Conservation (phyloP, 768 basidiomycete genomes). For the Tremella mesenterica region DNA sequence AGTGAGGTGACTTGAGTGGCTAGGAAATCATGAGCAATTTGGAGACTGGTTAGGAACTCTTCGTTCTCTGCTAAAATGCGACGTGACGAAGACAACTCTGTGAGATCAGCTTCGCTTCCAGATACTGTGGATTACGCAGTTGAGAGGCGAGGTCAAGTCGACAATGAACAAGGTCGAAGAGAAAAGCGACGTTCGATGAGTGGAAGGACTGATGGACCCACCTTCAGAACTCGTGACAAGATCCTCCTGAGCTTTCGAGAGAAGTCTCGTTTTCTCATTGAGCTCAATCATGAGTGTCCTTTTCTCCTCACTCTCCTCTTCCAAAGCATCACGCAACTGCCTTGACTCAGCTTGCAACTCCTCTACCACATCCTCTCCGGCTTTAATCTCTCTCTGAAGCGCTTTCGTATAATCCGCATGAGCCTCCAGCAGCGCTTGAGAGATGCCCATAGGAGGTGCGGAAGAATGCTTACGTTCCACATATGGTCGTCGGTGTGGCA, state of each 20-base stretch:
- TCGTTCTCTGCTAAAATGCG: slow-evolving; percentile 23
- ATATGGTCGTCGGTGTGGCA: background rate
- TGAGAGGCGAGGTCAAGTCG: background rate
- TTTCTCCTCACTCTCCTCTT: slow-evolving; percentile 8
- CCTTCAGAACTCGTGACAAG: background rate
- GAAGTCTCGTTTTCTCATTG: background rate
- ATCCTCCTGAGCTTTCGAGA: background rate
- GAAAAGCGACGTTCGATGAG: no score
- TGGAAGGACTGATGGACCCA: no score
- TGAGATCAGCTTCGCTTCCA: background rate
- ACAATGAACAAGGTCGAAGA: no score
- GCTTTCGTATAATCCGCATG: slow-evolving; percentile 13
- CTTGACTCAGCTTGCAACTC: slow-evolving; percentile 4
- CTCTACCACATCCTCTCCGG: slow-evolving; percentile 6
- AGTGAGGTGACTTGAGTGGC: slow-evolving; percentile 12
- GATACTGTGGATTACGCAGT: background rate
- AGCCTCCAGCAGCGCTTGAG: slow-evolving; percentile 11
- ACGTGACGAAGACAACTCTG: slow-evolving; percentile 4
- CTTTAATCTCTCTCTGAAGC: slow-evolving; percentile 11
- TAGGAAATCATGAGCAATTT: slow-evolving; percentile 17
- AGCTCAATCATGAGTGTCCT: slow-evolving; percentile 2
- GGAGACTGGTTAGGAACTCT: slow-evolving; percentile 18
- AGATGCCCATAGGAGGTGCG: slow-evolving; percentile 6
- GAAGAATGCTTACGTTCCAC: slow-evolving; percentile 2
- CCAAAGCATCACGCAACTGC: background rate